A percentile compares a stretch with the other conserved stretches of the same genome.
These are phyloP conservation scores for Lasiodiplodia hormozganensis DNA, from an alignment of 2,329 filamentous ascomycete species.

Conservation along the genomic window DNA sequence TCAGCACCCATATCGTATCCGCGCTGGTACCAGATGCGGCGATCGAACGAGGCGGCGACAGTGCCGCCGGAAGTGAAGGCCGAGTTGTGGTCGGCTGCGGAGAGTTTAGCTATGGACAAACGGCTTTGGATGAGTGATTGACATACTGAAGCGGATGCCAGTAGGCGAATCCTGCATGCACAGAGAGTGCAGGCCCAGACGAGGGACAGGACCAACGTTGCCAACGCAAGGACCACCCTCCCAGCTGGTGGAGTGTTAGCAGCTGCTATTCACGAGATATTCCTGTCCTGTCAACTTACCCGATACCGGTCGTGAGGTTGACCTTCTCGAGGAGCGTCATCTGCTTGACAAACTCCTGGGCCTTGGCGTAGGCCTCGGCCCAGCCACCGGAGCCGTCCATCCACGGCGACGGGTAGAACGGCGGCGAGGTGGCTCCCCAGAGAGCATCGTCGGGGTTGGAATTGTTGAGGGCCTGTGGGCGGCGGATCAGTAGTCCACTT, in stretches of 20 bases:
- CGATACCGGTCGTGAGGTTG: constrained; percentile 90
- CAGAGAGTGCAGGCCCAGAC: constrained; percentile 73
- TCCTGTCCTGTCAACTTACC: constrained; percentile 59
- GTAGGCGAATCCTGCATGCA: constrained; percentile 88
- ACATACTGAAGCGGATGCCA: constrained; percentile 72
- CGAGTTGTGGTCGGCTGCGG: constrained; percentile 74
- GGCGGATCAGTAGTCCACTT: neutral
- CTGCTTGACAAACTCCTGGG: constrained; percentile 79
- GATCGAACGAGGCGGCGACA: constrained; percentile 83
- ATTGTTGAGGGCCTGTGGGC: constrained; percentile 14
- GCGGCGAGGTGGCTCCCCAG: constrained; percentile 57
- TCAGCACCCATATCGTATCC: constrained; percentile 78
- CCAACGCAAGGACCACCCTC: constrained; percentile 77
- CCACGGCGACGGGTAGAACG: constrained; percentile 88
- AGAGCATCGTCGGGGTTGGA: constrained; percentile 24
- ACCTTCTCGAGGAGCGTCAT: constrained; percentile 89
- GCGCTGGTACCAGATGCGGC: constrained; percentile 70
- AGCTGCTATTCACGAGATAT: neutral
- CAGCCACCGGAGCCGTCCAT: constrained; percentile 75
- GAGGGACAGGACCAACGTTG: constrained; percentile 72
- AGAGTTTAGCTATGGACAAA: neutral
- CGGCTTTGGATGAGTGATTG: neutral
- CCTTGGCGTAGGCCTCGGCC: constrained; percentile 77
- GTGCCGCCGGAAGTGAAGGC: constrained; percentile 82
- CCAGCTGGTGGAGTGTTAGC: constrained; percentile 59